Base-by-base conservation (phyloP, 768 basidiomycete species). In the Trichaptum fuscoviolaceum region DNA sequence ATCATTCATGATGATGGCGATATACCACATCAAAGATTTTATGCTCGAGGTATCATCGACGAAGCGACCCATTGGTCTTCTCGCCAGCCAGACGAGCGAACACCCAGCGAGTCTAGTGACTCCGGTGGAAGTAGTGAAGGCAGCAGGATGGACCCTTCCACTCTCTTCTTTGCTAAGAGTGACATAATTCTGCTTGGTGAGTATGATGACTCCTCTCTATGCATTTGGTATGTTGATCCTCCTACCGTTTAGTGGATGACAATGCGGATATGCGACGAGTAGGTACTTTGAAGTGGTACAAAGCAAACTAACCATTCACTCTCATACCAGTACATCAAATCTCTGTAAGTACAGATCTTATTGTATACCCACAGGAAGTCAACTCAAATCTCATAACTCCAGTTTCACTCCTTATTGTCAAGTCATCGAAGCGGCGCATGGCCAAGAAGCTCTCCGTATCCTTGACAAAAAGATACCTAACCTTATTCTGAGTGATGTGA, bases 31-130 rank as follows among this genome's bases (percentile, higher is more conserved):
- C 65, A 70, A 73, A 64, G 71, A 30, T 59, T 66, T 17, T 79
- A 78, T 63, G 77, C 75, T 3, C 67, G 74, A 63, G 77, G 74
- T 1, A 74, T 78, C 57, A 73, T 79, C n/a, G 77, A 78, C 26
- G 79, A 80, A 66, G 78, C 77, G 0, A 72, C 75, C 58, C 74
- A 76, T 35, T 80, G 78, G 77, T 74, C 69, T 25, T 35, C 30
- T 70, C 74, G 62, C 64, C 68, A 25, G 35, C 64, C 25, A 65
- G 68, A 35, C 69, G 70, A 34, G 67, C 64, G 63, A 34, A 63
- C 60, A 30, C 24, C 68, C 1, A 60, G 66, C 27, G 66, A 64
- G 17, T 66, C 66, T 7, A 69, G 70, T 26, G 70, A 71, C 6
- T 67, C 71, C 0, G 73, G 69, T 6, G 64, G 68, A 23, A 70